Base-by-base conservation (phyloP, 2,329 filamentous ascomycete genomes). In the Exophiala phaeomuriformis region DNA sequence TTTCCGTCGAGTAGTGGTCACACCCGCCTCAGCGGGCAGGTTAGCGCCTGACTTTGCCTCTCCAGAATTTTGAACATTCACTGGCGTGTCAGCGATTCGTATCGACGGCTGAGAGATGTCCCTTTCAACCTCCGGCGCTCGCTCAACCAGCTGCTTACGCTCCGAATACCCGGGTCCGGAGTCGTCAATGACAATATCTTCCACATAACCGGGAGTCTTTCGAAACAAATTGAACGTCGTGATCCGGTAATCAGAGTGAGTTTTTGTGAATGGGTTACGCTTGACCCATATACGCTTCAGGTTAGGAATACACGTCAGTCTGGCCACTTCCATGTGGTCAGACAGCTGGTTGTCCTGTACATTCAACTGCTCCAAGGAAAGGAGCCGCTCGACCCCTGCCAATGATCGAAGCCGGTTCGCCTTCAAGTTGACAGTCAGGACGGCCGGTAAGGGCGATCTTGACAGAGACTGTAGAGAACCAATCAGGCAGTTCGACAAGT, bases 401-500 rank as follows among this genome's bases (percentile, higher is more conserved):
- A 98, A 80, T 1, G 90, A 95, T 54, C 83, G 80, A 55, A 98
- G 78, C 43, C 90, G 83, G 68, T 98, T 98, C 47, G 83, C 88
- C 53, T 91, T 84, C 51, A 98, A 79, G 65, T 97, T 97, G 53
- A 98, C 76, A 1, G 90, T 90, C 1, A 88, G 94, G 58, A 98
- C 95, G 19, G 93, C 91, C 30, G 93, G 91, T 3, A 98, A 77
- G 8, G 93, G 89, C 64, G 86, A 93, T 59, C 86, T 83, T 1
- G 84, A 84, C 40, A 98, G 76, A 1, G 91, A 95, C 64, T 94
- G 87, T 52, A 98, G 77, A 10, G 90, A 93, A 63, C 91, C 88
- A 59, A 98, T 97, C 90, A 97, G 96, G 77, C 91, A 97, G 65
- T 95, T 87, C 3, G 91, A 95, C 29, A 98, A 77, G 65, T 98